Percentiles rank a stretch among this genome's conserved stretches.
Evolutionary conservation across 73 alveolate species (phyloP).

Genomic region (Tetrahymena malaccensis): DNA sequence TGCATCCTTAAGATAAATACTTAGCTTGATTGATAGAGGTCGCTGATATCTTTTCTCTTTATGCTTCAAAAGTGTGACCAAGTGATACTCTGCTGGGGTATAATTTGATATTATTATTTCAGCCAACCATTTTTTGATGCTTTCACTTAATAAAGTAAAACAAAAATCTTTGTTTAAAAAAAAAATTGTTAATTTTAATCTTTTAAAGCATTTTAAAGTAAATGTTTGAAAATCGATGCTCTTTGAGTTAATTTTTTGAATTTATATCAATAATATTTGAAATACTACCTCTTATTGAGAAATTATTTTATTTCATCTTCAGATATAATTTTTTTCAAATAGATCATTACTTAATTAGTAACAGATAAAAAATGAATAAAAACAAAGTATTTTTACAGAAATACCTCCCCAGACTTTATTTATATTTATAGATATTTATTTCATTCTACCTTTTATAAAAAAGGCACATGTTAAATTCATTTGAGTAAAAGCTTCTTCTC

Average conservation of each 20-base stretch:
- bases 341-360: too few relatives aligned
- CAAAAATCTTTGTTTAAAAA: too few relatives aligned
- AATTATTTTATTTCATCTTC: too few relatives aligned
- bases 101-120: too few relatives aligned
- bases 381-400: background rate
- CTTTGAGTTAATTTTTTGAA: background rate
- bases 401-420: background rate
- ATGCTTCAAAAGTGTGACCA: too few relatives aligned
- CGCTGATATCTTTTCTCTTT: background rate
- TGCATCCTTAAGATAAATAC: background rate
- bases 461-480: background rate
- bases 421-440: background rate
- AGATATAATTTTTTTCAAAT: too few relatives aligned
- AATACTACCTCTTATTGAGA: too few relatives aligned
- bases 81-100: background rate
- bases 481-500: background rate
- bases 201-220: too few relatives aligned
- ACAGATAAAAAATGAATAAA: background rate
- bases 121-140: background rate
- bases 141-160: too few relatives aligned
- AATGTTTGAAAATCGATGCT: too few relatives aligned
- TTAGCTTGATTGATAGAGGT: background rate
- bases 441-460: background rate
- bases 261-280: too few relatives aligned
- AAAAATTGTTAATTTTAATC: too few relatives aligned